Conservation (phyloP, 371 early-diverging fungal genomes). For the Mucor indicus region DNA sequence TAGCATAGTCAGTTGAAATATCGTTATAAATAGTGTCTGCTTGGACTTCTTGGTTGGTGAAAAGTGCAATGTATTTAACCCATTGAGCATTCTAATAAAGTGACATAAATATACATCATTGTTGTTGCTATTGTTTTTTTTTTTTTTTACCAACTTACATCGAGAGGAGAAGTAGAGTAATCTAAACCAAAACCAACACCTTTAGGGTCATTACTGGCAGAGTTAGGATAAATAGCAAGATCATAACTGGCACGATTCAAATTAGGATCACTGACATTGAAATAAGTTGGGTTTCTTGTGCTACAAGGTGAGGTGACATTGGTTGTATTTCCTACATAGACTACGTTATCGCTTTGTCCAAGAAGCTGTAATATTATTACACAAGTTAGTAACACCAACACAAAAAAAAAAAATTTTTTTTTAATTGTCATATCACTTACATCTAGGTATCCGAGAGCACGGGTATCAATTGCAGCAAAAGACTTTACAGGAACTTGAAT, state of each 20-base stretch:
- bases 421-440: conserved; percentile 10
- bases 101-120: too few relatives aligned
- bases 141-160: conserved; percentile 14
- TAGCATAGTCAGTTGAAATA: conserved; percentile 19
- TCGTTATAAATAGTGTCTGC: conserved; percentile 21
- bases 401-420: background rate
- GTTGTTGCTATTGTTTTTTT: too few relatives aligned
- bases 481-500: conserved; percentile 27
- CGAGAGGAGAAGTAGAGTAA: conserved; percentile 17
- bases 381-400: background rate
- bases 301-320: conserved; percentile 14
- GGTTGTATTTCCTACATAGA: conserved; percentile 18
- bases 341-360: conserved; percentile 20
- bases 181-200: conserved; percentile 24
- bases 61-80: conserved; percentile 27
- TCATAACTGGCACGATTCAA: conserved; percentile 15
- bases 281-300: background rate
- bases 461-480: conserved; percentile 29
- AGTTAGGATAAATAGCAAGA: conserved; percentile 19
- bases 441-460: conserved; percentile 28
- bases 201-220: conserved; percentile 21
- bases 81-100: conserved; percentile 26
- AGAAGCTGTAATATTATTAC: conserved; percentile 16
- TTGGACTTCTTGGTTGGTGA: conserved; percentile 26
- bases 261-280: conserved; percentile 2